These are phyloP conservation scores for Artemisia argyi DNA, from an alignment of 129 eudicot genomes.

Conservation along the genomic window DNA sequence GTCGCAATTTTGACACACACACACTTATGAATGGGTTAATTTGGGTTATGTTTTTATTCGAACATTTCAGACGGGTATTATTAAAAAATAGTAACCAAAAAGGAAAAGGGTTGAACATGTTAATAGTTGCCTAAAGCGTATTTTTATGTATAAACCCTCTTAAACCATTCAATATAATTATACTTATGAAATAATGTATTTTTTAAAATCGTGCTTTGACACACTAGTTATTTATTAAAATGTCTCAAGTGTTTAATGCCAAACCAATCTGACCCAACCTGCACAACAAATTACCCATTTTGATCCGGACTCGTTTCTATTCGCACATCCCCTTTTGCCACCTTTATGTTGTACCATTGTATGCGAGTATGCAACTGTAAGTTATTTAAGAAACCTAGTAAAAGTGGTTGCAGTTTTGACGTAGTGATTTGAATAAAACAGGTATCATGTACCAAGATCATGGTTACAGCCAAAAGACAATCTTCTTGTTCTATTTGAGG, in stretches of 20 bases:
- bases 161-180: not conserved
- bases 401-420: conserved; percentile 22
- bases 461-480: conserved; percentile 71
- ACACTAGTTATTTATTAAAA: not conserved
- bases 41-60: not conserved
- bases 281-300: too few species aligned
- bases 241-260: not conserved
- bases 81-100: not conserved
- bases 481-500: conserved; percentile 86
- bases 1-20: not conserved
- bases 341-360: conserved; percentile 11
- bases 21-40: not conserved
- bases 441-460: conserved; percentile 96
- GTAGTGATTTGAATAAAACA: conserved; percentile 32
- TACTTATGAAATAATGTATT: not conserved
- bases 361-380: conserved; percentile 1
- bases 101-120: not conserved
- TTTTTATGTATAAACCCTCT: conserved; percentile 8
- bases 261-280: not conserved
- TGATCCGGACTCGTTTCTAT: not conserved
- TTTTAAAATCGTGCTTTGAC: not conserved
- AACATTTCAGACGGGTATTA: not conserved
- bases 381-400: not conserved
- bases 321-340: not conserved
- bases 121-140: not conserved